A percentile compares a stretch with the other conserved stretches of the same genome.
phyloP scores from a whole-genome alignment of 345 rosid genomes.

The Populus simonii region DNA sequence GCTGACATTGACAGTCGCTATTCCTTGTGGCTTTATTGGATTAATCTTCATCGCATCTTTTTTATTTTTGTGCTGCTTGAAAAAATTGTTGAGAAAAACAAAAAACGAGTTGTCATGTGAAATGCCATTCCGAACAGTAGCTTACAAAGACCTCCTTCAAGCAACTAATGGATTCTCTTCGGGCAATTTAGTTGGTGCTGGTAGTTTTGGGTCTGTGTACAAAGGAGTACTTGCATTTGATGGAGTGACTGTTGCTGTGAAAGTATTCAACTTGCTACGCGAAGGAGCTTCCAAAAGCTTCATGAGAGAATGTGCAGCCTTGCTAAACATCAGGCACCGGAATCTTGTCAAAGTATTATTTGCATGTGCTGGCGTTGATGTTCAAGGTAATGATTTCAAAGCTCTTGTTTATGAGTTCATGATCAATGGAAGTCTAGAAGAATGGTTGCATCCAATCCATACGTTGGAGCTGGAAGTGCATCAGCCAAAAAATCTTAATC shows the following conservation, averaged over 20 bases:
- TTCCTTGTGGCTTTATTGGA: background rate
- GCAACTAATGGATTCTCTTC: constrained; percentile 5
- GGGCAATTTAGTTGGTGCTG: background rate
- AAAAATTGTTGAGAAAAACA: background rate
- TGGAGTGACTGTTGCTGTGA: background rate
- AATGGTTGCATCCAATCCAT: background rate
- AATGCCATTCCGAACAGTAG: background rate
- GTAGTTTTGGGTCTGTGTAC: background rate
- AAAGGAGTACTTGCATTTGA: background rate
- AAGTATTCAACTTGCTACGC: background rate
- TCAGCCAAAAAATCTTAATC: background rate
- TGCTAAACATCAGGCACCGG: background rate
- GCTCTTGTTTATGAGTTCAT: background rate
- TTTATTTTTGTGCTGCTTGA: background rate
- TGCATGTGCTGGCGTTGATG: no score
- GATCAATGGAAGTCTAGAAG: background rate
- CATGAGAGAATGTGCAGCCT: background rate
- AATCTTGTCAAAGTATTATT: background rate
- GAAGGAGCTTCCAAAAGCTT: constrained; percentile 1
- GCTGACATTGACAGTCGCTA: background rate
- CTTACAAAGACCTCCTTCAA: background rate
- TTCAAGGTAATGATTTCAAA: no score
- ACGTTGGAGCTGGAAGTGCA: background rate
- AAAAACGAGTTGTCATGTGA: background rate
- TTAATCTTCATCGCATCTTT: background rate